phyloP scores from a whole-genome alignment of 2,329 filamentous ascomycete species.

The Geosmithia morbida region DNA sequence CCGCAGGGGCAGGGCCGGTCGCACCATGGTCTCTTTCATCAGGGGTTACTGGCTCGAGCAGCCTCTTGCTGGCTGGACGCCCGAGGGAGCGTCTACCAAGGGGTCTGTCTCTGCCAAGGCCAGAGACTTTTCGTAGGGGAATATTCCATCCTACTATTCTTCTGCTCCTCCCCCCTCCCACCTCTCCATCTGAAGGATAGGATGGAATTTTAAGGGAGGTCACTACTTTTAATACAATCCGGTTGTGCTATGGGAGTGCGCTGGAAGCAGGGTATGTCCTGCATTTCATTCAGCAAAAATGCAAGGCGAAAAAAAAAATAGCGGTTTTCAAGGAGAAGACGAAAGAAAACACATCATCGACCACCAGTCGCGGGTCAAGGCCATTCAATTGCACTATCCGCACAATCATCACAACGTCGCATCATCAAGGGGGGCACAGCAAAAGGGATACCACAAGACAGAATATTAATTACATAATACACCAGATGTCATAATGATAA shows the following conservation, averaged over 20 bases:
- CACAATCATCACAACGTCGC: no score
- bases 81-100: not conserved
- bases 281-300: not conserved
- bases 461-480: not conserved
- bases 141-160: not conserved
- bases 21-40: slow-evolving; percentile 60
- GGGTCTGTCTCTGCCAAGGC: not conserved
- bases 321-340: no score
- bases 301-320: not conserved
- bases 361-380: no score
- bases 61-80: slow-evolving; percentile 34
- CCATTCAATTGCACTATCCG: no score
- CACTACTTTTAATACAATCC: no score
- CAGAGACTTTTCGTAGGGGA: not conserved
- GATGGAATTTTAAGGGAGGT: no score
- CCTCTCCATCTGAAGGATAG: no score
- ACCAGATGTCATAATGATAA: not conserved
- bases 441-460: no score
- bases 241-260: not conserved
- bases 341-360: not conserved
- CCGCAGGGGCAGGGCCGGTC: slow-evolving; percentile 65
- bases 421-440: no score
- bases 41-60: slow-evolving; percentile 71
- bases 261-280: not conserved
- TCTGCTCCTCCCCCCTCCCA: no score